Percentiles rank a stretch among this genome's conserved stretches.
Evolutionary conservation across 495 filamentous ascomycete genomes (phyloP).

Genomic region (Penicillium canariense): DNA sequence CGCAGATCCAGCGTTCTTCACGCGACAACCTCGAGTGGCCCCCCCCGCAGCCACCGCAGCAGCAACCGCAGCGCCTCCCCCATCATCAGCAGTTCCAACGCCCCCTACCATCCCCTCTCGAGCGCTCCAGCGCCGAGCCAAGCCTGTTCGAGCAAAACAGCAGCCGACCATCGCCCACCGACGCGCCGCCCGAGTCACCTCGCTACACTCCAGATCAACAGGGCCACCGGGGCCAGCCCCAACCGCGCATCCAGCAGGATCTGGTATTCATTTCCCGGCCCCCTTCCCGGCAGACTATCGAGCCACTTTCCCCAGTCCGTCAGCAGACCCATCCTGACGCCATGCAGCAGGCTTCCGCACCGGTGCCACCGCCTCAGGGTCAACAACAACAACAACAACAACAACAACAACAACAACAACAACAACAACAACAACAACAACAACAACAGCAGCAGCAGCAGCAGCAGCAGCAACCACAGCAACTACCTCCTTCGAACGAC

Average conservation of each 20-base stretch:
- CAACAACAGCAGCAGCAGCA: neutral
- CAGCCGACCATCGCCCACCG: conserved; percentile 46
- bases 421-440: neutral
- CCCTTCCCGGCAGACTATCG: conserved; percentile 60
- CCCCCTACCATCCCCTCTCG: conserved; percentile 13
- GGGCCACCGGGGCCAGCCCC: conserved; percentile 10
- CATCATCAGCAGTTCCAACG: neutral
- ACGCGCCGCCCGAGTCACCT: conserved; percentile 21
- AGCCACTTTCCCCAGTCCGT: conserved; percentile 35
- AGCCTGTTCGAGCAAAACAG: conserved; percentile 43
- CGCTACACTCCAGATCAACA: conserved; percentile 25
- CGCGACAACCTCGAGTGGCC: conserved; percentile 15
- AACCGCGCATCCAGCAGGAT: conserved; percentile 18
- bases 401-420: neutral
- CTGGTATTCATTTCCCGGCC: conserved; percentile 39
- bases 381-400: neutral
- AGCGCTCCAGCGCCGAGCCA: conserved; percentile 33
- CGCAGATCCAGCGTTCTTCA: conserved; percentile 3
- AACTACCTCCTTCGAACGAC: neutral
- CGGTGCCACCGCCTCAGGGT: conserved; percentile 15
- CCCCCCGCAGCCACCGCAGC: neutral
- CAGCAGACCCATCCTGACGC: conserved; percentile 30
- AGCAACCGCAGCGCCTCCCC: conserved; percentile 1
- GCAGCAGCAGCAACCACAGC: neutral
- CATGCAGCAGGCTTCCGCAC: conserved; percentile 33